Conservation (phyloP, 805 yeast species). For the Cyberlindnera nakhonratchasimensis region DNA sequence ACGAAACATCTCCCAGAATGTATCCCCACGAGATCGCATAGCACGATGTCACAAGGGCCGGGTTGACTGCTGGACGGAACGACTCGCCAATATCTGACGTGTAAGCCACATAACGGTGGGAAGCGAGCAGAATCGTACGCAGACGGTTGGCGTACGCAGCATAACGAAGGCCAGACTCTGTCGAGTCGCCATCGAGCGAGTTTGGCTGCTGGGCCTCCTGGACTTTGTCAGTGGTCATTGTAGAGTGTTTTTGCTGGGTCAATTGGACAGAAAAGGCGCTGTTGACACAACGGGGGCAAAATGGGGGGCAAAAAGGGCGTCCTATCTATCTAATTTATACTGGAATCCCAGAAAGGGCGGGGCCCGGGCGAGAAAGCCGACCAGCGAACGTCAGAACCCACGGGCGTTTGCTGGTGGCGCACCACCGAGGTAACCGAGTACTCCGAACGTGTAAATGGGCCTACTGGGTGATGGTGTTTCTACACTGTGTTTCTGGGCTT, state of each 20-base stretch:
- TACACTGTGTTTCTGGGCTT: no score
- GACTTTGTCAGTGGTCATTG: slow-evolving; percentile 11
- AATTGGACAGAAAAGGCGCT: no score
- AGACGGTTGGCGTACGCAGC: slow-evolving; percentile 80
- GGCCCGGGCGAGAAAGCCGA: no score
- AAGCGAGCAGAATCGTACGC: slow-evolving; percentile 65
- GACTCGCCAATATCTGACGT: slow-evolving; percentile 87
- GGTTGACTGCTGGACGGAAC: slow-evolving; percentile 78
- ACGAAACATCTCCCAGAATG: slow-evolving; percentile 69
- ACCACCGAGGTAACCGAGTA: slow-evolving; percentile 1
- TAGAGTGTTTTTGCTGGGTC: no score
- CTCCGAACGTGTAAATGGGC: no score
- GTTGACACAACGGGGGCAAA: neutral
- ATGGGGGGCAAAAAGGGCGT: neutral
- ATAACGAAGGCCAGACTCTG: slow-evolving; percentile 57
- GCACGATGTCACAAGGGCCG: slow-evolving; percentile 57
- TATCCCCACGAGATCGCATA: slow-evolving; percentile 78
- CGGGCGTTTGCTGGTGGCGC: neutral
- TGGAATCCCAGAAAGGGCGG: no score
- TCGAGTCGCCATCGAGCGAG: slow-evolving; percentile 33
- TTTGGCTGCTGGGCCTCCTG: slow-evolving; percentile 19
- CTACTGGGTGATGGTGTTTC: no score
- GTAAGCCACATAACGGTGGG: slow-evolving; percentile 81
- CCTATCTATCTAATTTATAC: no score
- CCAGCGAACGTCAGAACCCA: no score